Percentiles rank a stretch among this genome's conserved stretches.
Conservation (phyloP, 2,329 filamentous ascomycete species). For the Claviceps maximensis region DNA sequence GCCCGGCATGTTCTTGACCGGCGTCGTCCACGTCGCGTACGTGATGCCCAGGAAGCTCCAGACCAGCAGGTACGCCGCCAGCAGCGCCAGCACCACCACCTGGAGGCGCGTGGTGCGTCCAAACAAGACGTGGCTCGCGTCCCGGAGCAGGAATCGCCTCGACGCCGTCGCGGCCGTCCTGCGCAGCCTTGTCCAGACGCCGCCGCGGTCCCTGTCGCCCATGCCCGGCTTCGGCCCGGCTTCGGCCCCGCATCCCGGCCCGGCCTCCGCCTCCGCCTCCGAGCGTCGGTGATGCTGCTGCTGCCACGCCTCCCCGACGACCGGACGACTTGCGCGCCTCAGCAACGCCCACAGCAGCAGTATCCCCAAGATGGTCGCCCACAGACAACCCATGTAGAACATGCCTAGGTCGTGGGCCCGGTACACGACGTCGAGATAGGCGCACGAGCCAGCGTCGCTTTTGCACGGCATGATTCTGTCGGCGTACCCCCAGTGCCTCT, state of each 20-base stretch:
- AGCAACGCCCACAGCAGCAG: constrained; percentile 28
- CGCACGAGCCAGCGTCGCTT: constrained; percentile 33
- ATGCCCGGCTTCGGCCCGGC: too few relatives aligned
- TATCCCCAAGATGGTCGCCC: constrained; percentile 31
- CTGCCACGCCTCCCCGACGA: constrained; percentile 6
- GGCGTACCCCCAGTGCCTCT: constrained; percentile 35
- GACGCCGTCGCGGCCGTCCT: constrained; percentile 25
- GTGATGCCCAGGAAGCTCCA: constrained; percentile 57
- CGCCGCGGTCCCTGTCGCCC: constrained; percentile 3
- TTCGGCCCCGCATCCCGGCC: too few relatives aligned
- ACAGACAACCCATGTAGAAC: constrained; percentile 37
- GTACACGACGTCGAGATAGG: constrained; percentile 39
- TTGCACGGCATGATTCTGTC: constrained; percentile 31
- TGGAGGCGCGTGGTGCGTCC: constrained; percentile 57
- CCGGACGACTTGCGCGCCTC: constrained; percentile 14
- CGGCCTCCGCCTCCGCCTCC: constrained; percentile 1
- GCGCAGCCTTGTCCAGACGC: constrained; percentile 16
- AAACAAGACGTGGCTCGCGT: constrained; percentile 44
- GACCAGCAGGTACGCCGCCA: constrained; percentile 50
- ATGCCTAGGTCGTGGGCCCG: constrained; percentile 34
- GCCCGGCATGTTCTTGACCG: constrained; percentile 41
- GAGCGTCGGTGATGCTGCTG: constrained; percentile 1
- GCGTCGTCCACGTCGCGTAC: constrained; percentile 58
- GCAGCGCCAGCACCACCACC: constrained; percentile 42
- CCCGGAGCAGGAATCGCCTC: constrained; percentile 43